A percentile compares a stretch with the other conserved stretches of the same genome.
Evolutionary conservation across 2,329 filamentous ascomycete species (phyloP).

Genomic region (Eurotiales sp.): DNA sequence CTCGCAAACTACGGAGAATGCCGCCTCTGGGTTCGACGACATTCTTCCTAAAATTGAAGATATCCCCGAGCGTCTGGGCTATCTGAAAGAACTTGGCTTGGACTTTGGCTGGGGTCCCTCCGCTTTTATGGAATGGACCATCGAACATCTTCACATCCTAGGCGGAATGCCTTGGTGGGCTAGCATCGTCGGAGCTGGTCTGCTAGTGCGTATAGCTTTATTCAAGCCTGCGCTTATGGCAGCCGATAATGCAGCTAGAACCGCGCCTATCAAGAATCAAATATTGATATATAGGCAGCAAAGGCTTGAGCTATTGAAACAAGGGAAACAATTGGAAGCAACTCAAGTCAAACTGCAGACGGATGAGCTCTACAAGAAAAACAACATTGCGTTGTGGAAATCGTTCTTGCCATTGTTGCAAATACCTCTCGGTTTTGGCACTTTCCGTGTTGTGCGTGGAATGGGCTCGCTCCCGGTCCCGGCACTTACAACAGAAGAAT

Average conservation of each 20-base stretch:
- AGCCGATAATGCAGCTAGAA: conserved; percentile 59
- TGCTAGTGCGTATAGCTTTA: conserved; percentile 62
- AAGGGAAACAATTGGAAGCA: conserved; percentile 47
- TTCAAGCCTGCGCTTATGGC: conserved; percentile 63
- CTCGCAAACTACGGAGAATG: conserved; percentile 8
- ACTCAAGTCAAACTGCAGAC: conserved; percentile 50
- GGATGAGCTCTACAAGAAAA: conserved; percentile 47
- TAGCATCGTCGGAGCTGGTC: conserved; percentile 63
- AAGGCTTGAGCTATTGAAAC: conserved; percentile 41
- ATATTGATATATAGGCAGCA: conserved; percentile 45
- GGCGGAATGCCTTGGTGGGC: conserved; percentile 77
- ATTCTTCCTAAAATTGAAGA: conserved; percentile 41
- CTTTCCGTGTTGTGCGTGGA: conserved; percentile 70
- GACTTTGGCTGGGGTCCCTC: conserved; percentile 85
- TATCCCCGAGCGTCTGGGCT: conserved; percentile 74
- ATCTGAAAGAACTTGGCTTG: conserved; percentile 74
- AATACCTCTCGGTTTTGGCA: conserved; percentile 71
- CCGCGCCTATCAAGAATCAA: conserved; percentile 54
- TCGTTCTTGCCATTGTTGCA: conserved; percentile 59
- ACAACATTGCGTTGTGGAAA: conserved; percentile 53
- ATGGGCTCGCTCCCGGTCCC: conserved; percentile 80
- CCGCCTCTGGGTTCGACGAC: conserved; percentile 21
- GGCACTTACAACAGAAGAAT: conserved; percentile 65
- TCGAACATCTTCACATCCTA: conserved; percentile 81
- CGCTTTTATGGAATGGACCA: conserved; percentile 64